A percentile compares a stretch with the other conserved stretches of the same genome.
phyloP scores from a whole-genome alignment of 2,329 filamentous ascomycete genomes.

The Pleomassaria siparia region DNA sequence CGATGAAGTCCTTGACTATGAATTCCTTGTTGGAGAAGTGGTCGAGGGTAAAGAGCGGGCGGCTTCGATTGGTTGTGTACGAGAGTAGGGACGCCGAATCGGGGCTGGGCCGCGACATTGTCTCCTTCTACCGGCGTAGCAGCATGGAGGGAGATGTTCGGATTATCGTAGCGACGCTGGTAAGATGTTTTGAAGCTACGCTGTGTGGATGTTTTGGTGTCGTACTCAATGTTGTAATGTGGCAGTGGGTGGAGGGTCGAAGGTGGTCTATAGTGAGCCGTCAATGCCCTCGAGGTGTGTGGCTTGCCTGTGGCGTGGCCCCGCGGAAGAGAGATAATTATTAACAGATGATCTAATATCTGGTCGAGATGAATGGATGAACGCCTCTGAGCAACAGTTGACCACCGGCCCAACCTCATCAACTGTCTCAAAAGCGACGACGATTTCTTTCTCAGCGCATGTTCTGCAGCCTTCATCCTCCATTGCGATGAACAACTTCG shows the following conservation, averaged over 20 bases:
- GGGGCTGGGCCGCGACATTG: conserved; percentile 39
- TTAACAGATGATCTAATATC: no score
- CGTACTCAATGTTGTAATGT: neutral
- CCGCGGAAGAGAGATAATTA: conserved; percentile 23
- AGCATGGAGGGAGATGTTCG: conserved; percentile 14
- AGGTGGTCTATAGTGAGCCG: neutral
- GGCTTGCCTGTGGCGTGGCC: conserved; percentile 27
- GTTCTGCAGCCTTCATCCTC: conserved; percentile 3
- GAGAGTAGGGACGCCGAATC: conserved; percentile 49
- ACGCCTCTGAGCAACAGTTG: no score
- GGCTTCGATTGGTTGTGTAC: conserved; percentile 45
- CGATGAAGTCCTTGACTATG: conserved; percentile 97
- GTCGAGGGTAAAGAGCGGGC: conserved; percentile 82
- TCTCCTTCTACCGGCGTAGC: conserved; percentile 16
- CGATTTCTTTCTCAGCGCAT: neutral
- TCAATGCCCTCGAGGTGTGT: conserved; percentile 13
- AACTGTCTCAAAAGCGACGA: neutral
- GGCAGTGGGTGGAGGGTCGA: neutral
- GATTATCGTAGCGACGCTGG: neutral
- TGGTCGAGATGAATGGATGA: no score
- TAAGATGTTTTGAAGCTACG: neutral
- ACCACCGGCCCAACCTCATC: no score
- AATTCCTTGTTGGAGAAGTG: conserved; percentile 74
- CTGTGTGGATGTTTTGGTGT: neutral
- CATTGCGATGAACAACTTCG: conserved; percentile 28